Base-by-base conservation (phyloP, 1,284 basidiomycete species). In the Pseudomicrostroma phylloplanum region DNA sequence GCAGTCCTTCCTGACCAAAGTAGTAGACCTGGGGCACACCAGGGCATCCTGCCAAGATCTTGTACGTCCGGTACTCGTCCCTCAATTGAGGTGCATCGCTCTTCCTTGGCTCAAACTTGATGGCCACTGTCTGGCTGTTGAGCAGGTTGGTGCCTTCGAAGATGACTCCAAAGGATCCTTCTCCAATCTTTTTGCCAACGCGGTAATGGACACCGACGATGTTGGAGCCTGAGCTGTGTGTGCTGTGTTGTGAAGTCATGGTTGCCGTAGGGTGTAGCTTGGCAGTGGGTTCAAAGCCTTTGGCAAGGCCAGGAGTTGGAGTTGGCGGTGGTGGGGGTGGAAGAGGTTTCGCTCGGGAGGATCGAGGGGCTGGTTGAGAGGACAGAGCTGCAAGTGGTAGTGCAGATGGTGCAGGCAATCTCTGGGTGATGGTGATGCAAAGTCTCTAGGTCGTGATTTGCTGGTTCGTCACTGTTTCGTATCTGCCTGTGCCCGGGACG, bases 101-200 rank as follows among this genome's bases (percentile, higher is more conserved):
- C 82, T 97, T 96, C 73, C 92, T 84, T 15, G 92, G 92, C 86
- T 96, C 91, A 85, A 96, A 96, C 84, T 96, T 96, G 86, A 96
- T 96, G 65, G 92, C 92, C 59, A 96, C 91, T 4, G 91, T 92
- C 83, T 93, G 91, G 40, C 89, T 90, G 83, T 96, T 96, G 80
- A 96, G 86, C 51, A 96, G 83, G 80, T 97, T 96, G 54, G 91
- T 92, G 59, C 92, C 91, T 83, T 94, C 92, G 79, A 93, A 96
- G 82, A 96, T 94, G 83, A 96, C 91, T 78, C 92, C 92, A 80
- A 96, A 96, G 40, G 89, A 91, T 67, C 71, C 77, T 60, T 78
- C 76, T 15, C 76, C 84, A 69, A 86, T 86, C 81, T 86, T 91
- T 82, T 87, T 87, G 77, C 89, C 89, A 53, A 91, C 89, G 59